Base-by-base conservation (phyloP, 1,139 yeast species). In the Eremothecium cymbalariae region DNA sequence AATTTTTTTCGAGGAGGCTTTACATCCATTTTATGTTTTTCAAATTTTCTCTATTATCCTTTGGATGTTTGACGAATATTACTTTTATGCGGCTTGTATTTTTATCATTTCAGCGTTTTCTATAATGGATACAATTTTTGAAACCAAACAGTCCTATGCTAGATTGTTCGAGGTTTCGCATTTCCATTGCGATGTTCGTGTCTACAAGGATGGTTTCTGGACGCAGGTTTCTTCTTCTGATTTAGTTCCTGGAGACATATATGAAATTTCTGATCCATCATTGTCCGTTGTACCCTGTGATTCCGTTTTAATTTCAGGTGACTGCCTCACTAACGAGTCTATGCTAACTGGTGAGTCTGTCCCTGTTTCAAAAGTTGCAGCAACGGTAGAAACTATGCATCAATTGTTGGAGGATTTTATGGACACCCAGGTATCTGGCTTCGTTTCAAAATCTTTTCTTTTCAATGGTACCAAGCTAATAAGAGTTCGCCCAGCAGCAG, bases 261-360 rank as follows among this genome's bases (percentile, higher is more conserved):
- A 78, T 55, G 98, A 93, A 60, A 74, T 93, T 21, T 76, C 85
- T 1, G 97, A 88, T 51, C 95, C 97, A 0, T 72, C 82, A 0
- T 64, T 90, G 40, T 50, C 64, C 3, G 51, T 71, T 0, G 67
- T 88, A 34, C 98, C 99, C 0, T 86, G 96, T 55, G 98, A 93
- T 60, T 82, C 95, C 1, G 60, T 93, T 12, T 64, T 90, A 32
- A 62, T 88, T 17, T 76, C 88, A 30, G 98, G 98, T 35, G 97
- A 86, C 54, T 84, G 94, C 57, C 85, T 90, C 38, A 81, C 88
- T 12, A 90, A 90, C 57, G 97, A 88, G 55, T 82, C 95, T 8
- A 88, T 88, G 94, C 69, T 88, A 20, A 90, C 97, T 0, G 99
- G 99, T 25, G 99, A 90, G 57, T 85, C 96, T 39, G 97, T 90